Evolutionary conservation across 2,329 filamentous ascomycete species (phyloP), one percentile per base, ranked within the genome.

Genomic region (Ophiostoma sp.): DNA sequence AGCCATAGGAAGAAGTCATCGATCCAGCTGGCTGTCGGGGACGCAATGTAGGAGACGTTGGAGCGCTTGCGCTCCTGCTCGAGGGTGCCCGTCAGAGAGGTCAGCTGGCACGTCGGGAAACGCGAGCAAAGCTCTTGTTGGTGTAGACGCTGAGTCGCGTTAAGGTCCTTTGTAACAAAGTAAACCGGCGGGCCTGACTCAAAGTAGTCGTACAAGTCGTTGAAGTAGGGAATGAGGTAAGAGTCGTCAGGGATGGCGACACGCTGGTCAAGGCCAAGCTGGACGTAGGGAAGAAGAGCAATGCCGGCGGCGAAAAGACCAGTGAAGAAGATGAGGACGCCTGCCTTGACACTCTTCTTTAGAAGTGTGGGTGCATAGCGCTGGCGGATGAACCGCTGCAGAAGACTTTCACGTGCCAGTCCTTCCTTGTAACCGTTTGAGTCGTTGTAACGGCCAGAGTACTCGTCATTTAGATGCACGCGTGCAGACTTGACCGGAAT

Each of bases 1-100:
- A 98, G 85, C 95, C 96, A 99, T 74, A 93, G 88, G 83, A 98
- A 94, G 83, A 94, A 98, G 80, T 99, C 96, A 77, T 99, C 96
- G 22, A 99, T 88, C 96, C 96, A 99, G 81, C 93, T 98, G 2
- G 97, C 96, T 0, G 95, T 91, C 0, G 94, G 92, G 11, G 95
- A 91, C 7, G 94, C 88, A 77, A 99, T 93, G 81, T 94, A 98
- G 0, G 94, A 98, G 0, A 95, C 86, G 7, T 97, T 89, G 0
- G 94, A 88, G 50, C 96, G 90, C 83, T 98, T 98, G 12, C 96
- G 90, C 83, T 99, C 97, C 77, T 96, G 93, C 80, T 99, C 97
- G 4, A 99, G 86, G 1, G 97, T 91, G 79, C 97, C 98, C 52
- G 94, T 90, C 3, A 99, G 85, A 0, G 95, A 98, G 74, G 92